Conservation (phyloP, 2,329 filamentous ascomycete genomes). For the Penicillium hesseltinei region DNA sequence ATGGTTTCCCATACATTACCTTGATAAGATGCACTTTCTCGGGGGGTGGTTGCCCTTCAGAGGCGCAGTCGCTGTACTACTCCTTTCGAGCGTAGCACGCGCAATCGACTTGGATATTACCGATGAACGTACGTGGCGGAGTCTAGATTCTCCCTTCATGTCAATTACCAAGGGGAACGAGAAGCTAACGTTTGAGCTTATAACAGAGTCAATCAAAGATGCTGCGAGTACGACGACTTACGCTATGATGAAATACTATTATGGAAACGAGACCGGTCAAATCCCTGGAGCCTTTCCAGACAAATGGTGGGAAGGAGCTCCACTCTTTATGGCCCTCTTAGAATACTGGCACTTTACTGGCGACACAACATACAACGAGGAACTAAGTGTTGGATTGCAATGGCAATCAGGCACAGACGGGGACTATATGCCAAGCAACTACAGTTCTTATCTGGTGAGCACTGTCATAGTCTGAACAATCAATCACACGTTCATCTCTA, state of each 20-base stretch:
- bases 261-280: slow-evolving; percentile 12
- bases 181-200: not conserved
- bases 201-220: slow-evolving; percentile 14
- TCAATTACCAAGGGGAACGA: not conserved
- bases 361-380: slow-evolving; percentile 13
- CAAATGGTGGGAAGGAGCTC: slow-evolving; percentile 17
- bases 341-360: slow-evolving; percentile 16
- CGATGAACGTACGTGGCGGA: slow-evolving; percentile 23
- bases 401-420: slow-evolving; percentile 12
- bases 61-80: slow-evolving; percentile 1
- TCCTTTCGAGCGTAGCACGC: slow-evolving; percentile 5
- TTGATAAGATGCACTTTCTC: slow-evolving; percentile 11
- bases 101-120: slow-evolving; percentile 30
- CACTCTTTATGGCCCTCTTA: slow-evolving; percentile 11
- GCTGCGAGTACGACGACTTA: slow-evolving; percentile 11
- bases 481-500: not conserved
- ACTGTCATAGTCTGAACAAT: not conserved
- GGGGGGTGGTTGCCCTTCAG: not conserved
- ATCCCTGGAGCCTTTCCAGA: slow-evolving; percentile 16
- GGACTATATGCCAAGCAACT: slow-evolving; percentile 15
- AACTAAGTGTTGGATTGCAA: slow-evolving; percentile 12
- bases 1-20: not conserved
- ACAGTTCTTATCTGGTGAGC: slow-evolving; percentile 12
- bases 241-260: slow-evolving; percentile 14
- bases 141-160: not conserved